Conservation (phyloP, 495 filamentous ascomycete species). For the Aspergillus homomorphus region DNA sequence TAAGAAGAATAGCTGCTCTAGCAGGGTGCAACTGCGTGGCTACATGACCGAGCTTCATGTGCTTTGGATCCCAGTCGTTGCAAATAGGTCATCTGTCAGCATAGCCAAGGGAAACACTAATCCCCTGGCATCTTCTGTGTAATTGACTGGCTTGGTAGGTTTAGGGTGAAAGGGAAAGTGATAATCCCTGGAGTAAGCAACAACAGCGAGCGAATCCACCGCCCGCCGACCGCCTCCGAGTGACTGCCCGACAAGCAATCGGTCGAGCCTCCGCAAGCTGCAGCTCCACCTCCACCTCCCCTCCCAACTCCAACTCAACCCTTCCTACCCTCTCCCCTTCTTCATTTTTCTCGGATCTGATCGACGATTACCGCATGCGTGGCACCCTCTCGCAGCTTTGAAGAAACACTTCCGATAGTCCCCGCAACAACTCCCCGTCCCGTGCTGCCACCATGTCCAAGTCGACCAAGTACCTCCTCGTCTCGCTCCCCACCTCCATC, state of each 20-base stretch:
- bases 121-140: background rate
- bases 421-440: slow-evolving; percentile 1
- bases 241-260: background rate
- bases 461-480: slow-evolving; percentile 61
- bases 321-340: background rate
- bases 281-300: slow-evolving; percentile 18
- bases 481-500: slow-evolving; percentile 75
- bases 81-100: too few species aligned
- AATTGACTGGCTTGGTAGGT: background rate
- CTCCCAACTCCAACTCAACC: slow-evolving; percentile 1
- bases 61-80: too few species aligned
- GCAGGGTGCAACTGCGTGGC: too few species aligned
- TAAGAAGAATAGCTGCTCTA: background rate
- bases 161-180: background rate
- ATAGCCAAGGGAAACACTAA: background rate
- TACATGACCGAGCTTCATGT: too few species aligned
- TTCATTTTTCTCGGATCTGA: background rate
- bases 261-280: slow-evolving; percentile 16
- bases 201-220: slow-evolving; percentile 1
- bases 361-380: background rate
- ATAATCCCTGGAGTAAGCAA: background rate
- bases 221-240: slow-evolving; percentile 4
- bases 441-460: slow-evolving; percentile 51
- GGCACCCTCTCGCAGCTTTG: background rate
- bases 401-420: background rate